These are phyloP conservation scores for Phytopythium aichiense DNA, from an alignment of 352 stramenopile genomes.

Conservation along the genomic window DNA sequence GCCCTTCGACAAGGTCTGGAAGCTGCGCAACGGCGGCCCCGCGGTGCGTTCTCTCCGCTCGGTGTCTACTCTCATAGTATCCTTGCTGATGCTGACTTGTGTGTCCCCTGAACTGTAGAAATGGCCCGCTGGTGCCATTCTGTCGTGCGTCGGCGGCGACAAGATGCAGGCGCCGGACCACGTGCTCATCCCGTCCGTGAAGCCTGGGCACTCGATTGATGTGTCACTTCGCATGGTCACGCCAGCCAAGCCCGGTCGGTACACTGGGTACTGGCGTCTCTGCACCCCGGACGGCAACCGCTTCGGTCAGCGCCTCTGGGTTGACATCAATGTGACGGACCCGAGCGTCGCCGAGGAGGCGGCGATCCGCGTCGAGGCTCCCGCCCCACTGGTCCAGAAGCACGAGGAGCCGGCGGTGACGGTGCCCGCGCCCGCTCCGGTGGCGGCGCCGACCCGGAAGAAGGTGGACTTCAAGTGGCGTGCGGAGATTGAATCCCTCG, in stretches of 20 bases:
- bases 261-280: conserved; percentile 89
- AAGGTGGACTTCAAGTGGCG: conserved; percentile 47
- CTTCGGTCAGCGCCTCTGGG: conserved; percentile 88
- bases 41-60: conserved; percentile 17
- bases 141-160: conserved; percentile 67
- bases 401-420: conserved; percentile 13
- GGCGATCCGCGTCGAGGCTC: conserved; percentile 26
- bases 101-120: conserved; percentile 23
- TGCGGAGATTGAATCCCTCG: conserved; percentile 38
- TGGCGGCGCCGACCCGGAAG: conserved; percentile 15
- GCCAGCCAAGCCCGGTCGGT: conserved; percentile 55
- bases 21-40: conserved; percentile 73
- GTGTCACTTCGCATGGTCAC: conserved; percentile 72
- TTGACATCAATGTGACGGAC: conserved; percentile 77
- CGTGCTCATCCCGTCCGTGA: conserved; percentile 63
- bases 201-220: conserved; percentile 64
- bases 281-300: conserved; percentile 70
- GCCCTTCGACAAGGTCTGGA: conserved; percentile 85
- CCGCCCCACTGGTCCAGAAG: conserved; percentile 23
- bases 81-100: background rate
- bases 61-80: background rate
- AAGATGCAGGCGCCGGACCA: conserved; percentile 73
- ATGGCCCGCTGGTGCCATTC: conserved; percentile 67
- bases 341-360: conserved; percentile 26
- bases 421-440: conserved; percentile 24